Evolutionary conservation across 805 yeast genomes (phyloP), one percentile per base, ranked within the genome.

Genomic region (Candida schatavii): DNA sequence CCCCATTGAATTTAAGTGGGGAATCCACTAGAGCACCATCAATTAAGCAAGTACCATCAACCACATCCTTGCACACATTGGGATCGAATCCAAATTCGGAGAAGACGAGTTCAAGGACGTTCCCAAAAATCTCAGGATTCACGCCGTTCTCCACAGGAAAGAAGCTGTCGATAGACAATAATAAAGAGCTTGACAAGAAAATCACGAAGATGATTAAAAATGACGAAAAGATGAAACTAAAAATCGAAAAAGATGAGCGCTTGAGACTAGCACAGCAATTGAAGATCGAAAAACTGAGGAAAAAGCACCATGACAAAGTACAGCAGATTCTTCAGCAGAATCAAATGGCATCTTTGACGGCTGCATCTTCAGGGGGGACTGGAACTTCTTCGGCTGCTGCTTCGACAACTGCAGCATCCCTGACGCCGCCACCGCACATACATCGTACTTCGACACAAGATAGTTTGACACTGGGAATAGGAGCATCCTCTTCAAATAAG

Each of bases 171-270:
- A 26, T 49, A 27, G 44, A 45, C 30, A 62, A 31, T 18, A 31
- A 57, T 46, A 51, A 54, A 32, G 67, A 64, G 29, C 37, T 64
- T 9, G 71, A 66, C 46, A 60, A 54, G 46, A 48, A 61, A 26
- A 60, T 65, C 18, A 54, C 64, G n/a, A 63, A 60, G 37, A 37
- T 58, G 43, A 56, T 63, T 28, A 63, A 58, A 42, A 53, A 55
- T 26, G 70, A 65, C 20, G 70, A 61, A 39, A 60, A 58, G 22
- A 45, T 42, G 30, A 43, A 36, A 38, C 34, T 43, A 30, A 50
- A 47, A 29, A 40, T 39, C 28, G 50, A 32, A 39, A 43, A 32
- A 34, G 41, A 39, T n/a, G 44, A 43, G 37, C 42, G 21, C 26
- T 39, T 22, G 39, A 41, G 27, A 35, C 32, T 23, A 35, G 28